Conservation (phyloP, 2,329 filamentous ascomycete genomes). For the Botrytis sinoallii region DNA sequence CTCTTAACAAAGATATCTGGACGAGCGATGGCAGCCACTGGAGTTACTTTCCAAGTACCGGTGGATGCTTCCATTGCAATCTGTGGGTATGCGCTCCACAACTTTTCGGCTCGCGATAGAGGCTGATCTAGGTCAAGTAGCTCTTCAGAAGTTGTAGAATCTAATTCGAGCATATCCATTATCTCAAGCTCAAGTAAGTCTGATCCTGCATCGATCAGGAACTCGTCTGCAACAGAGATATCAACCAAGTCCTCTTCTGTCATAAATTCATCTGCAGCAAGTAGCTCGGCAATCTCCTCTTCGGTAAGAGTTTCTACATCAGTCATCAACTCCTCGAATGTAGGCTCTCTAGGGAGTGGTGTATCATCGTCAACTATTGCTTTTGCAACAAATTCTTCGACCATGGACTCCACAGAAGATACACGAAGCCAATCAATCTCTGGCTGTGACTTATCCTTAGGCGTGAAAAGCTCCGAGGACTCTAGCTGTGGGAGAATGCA, state of each 20-base stretch:
- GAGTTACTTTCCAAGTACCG: background rate
- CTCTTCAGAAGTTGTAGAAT: background rate
- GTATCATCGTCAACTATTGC: background rate
- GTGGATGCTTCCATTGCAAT: background rate
- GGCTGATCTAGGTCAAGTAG: background rate
- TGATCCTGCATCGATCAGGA: background rate
- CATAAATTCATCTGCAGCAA: background rate
- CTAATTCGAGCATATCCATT: background rate
- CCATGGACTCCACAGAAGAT: background rate
- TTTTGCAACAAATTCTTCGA: background rate
- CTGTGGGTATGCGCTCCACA: background rate
- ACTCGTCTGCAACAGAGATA: background rate
- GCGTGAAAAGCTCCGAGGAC: background rate
- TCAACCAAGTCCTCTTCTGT: too few relatives aligned
- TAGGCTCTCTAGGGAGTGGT: background rate
- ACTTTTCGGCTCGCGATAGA: background rate
- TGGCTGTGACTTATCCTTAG: background rate
- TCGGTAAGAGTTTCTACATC: conserved; percentile 3
- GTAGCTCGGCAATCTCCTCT: conserved; percentile 1
- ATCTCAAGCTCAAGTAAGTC: background rate
- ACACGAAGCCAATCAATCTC: background rate
- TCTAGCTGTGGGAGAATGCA: background rate
- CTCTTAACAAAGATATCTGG: conserved; percentile 5
- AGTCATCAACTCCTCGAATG: conserved; percentile 1
- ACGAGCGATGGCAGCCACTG: too few relatives aligned